Evolutionary conservation across 306 rosid species (phyloP).

Genomic region (Aeschynomene evenia): DNA sequence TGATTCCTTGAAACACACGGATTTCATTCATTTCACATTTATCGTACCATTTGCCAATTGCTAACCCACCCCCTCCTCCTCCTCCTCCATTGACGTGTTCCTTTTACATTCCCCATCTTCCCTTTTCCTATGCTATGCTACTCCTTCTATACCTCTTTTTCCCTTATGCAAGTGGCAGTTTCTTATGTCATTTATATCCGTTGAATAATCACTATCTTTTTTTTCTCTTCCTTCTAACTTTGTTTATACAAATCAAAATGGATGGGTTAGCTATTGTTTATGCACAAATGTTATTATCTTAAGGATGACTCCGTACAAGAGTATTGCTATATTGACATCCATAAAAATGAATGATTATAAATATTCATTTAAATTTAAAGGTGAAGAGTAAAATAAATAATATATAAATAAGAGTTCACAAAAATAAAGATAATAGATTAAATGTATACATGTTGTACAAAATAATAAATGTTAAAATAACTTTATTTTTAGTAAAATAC

Average conservation of each 20-base stretch:
- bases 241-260: not conserved
- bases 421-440: too few relatives aligned
- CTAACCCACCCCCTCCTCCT: not conserved
- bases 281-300: too few relatives aligned
- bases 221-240: not conserved
- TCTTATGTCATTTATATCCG: not conserved
- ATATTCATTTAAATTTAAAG: too few relatives aligned
- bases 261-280: too few relatives aligned
- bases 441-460: too few relatives aligned
- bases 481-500: too few relatives aligned
- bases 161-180: not conserved
- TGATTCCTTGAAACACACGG: conserved; percentile 20
- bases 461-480: too few relatives aligned
- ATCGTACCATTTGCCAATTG: not conserved
- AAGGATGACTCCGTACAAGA: too few relatives aligned
- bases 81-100: conserved; percentile 30
- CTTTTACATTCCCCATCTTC: not conserved
- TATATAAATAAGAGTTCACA: too few relatives aligned
- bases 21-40: conserved; percentile 7
- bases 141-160: not conserved
- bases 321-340: too few relatives aligned
- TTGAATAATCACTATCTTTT: not conserved
- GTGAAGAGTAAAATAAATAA: too few relatives aligned
- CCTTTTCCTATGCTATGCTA: not conserved
- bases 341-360: too few relatives aligned